Percentiles rank a stretch among this genome's conserved stretches.
Conservation (phyloP, 2,329 filamentous ascomycete genomes). For the Ophiocordyceps robertsii region DNA sequence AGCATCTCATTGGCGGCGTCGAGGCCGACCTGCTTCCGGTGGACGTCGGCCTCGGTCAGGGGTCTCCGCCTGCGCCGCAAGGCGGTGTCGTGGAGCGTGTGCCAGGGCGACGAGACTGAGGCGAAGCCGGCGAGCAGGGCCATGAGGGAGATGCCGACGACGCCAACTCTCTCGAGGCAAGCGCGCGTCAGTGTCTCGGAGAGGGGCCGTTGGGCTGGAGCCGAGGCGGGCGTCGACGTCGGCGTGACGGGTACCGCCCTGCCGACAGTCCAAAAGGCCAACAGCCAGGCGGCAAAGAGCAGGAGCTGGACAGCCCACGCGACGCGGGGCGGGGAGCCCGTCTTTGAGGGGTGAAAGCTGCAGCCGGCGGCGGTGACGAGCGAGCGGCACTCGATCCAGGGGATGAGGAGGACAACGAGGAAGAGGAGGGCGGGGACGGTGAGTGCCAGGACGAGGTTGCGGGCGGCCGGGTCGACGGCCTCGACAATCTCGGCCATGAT, state of each 20-base stretch:
- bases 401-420: conserved; percentile 61
- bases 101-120: conserved; percentile 78
- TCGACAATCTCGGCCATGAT: conserved; percentile 78
- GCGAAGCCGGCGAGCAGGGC: conserved; percentile 80
- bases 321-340: conserved; percentile 40
- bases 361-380: conserved; percentile 44
- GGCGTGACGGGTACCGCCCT: conserved; percentile 36
- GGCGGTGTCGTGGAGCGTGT: conserved; percentile 57
- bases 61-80: conserved; percentile 30
- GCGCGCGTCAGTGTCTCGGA: conserved; percentile 31
- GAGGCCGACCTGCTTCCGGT: conserved; percentile 65
- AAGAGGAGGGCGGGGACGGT: conserved; percentile 60
- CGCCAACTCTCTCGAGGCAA: conserved; percentile 58
- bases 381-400: conserved; percentile 65
- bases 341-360: conserved; percentile 44
- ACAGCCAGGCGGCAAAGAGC: conserved; percentile 56
- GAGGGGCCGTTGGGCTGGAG: conserved; percentile 8
- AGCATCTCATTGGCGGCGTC: conserved; percentile 73
- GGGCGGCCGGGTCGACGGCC: conserved; percentile 52
- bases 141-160: conserved; percentile 79
- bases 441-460: conserved; percentile 52
- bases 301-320: conserved; percentile 51
- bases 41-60: conserved; percentile 61
- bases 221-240: conserved; percentile 8
- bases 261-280: conserved; percentile 65